Evolutionary conservation across 176 grass and related monocot genomes (phyloP).

Genomic region (Elymus sibiricus): DNA sequence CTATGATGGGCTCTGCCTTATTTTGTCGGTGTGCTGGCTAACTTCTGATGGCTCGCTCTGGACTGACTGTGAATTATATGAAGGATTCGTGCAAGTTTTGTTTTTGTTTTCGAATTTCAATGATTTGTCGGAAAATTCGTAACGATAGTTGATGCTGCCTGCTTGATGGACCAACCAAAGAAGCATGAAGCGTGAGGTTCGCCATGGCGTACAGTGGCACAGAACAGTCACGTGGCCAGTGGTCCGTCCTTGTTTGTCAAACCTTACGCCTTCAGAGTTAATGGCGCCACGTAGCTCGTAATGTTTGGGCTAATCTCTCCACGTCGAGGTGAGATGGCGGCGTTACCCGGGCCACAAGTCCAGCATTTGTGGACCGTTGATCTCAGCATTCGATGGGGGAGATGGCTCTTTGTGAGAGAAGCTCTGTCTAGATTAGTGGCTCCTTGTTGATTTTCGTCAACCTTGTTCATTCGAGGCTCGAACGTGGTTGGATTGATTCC

Average conservation of each 20-base stretch:
- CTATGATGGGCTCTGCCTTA: background rate
- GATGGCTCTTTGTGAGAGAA: background rate
- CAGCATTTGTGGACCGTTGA: background rate
- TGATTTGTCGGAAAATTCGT: background rate
- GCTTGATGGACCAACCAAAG: background rate
- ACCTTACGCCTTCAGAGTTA: background rate
- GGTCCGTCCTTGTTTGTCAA: background rate
- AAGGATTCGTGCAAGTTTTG: background rate
- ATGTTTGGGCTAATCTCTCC: background rate
- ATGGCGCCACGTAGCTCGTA: background rate
- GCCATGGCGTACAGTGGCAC: background rate
- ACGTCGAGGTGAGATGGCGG: background rate
- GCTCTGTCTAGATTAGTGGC: too few relatives aligned
- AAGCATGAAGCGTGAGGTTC: background rate
- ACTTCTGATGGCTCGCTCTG: background rate
- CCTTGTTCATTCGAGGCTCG: too few relatives aligned
- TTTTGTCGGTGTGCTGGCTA: slow-evolving; percentile 7
- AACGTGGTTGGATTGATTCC: too few relatives aligned
- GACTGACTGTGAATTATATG: too few relatives aligned
- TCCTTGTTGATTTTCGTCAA: too few relatives aligned
- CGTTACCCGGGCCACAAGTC: background rate
- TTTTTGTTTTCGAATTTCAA: background rate
- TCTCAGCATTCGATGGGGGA: too few relatives aligned
- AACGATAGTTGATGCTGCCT: too few relatives aligned
- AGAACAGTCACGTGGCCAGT: background rate